phyloP scores from a whole-genome alignment of 352 stramenopile species.

The Vaucheria bursata region DNA sequence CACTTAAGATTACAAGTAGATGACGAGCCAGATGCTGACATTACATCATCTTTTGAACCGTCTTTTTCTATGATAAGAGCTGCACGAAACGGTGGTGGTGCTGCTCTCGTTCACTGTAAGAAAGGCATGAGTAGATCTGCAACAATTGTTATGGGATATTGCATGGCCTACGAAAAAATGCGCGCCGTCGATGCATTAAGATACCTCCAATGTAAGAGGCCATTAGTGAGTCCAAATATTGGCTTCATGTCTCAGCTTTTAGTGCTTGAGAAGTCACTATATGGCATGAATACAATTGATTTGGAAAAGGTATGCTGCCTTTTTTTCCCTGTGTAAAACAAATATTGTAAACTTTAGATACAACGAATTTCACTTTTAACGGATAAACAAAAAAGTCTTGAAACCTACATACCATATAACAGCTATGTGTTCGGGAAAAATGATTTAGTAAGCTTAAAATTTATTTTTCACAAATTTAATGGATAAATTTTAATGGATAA shows the following conservation, averaged over 20 bases:
- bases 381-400: too few species aligned
- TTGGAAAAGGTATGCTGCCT: background rate
- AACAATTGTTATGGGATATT: conserved; percentile 8
- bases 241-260: conserved; percentile 18
- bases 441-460: too few species aligned
- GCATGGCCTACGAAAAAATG: conserved; percentile 1
- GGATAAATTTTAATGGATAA: too few species aligned
- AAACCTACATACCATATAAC: too few species aligned
- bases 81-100: background rate
- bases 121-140: conserved; percentile 16
- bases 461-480: too few species aligned
- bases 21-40: background rate
- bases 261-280: background rate
- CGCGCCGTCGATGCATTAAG: conserved; percentile 2
- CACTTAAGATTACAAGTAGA: background rate
- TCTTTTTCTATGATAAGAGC: background rate
- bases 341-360: too few species aligned
- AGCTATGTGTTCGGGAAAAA: too few species aligned
- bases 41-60: background rate
- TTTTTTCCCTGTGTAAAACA: too few species aligned
- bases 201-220: background rate
- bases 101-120: conserved; percentile 11
- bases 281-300: background rate
- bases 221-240: background rate
- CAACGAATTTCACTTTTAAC: too few species aligned